Evolutionary conservation across 768 basidiomycete genomes (phyloP).

Genomic region (Gautieria morchelliformis): DNA sequence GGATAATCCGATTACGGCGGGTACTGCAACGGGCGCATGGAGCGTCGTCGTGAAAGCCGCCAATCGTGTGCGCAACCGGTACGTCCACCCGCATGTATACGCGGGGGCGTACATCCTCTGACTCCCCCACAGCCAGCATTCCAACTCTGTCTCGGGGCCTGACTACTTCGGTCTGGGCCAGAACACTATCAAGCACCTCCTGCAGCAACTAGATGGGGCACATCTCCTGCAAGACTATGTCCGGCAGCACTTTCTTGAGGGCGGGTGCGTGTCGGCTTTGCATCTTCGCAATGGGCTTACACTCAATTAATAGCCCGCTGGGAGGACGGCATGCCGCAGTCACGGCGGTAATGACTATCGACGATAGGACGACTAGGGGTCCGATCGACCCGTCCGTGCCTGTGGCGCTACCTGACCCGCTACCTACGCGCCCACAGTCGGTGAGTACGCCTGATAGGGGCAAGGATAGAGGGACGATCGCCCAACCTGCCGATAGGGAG

Average conservation of each 20-base stretch:
- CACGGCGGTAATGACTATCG: constrained; percentile 61
- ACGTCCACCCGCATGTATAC: not conserved
- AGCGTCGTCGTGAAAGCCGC: constrained; percentile 75
- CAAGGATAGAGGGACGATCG: not conserved
- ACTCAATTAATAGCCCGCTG: constrained; percentile 45
- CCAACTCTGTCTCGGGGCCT: constrained; percentile 80
- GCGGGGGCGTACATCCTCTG: not conserved
- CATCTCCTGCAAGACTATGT: constrained; percentile 70
- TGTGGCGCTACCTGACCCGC: not conserved
- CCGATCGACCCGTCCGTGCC: constrained; percentile 11
- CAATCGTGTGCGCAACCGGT: constrained; percentile 65
- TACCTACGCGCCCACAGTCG: not conserved
- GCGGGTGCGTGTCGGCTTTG: constrained; percentile 43
- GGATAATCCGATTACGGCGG: constrained; percentile 65
- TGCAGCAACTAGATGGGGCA: constrained; percentile 75
- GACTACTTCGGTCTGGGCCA: constrained; percentile 84
- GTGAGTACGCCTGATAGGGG: not conserved
- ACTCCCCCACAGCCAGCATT: constrained; percentile 42
- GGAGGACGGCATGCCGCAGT: constrained; percentile 79
- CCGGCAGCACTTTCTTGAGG: constrained; percentile 80
- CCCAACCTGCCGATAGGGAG: constrained; percentile 13
- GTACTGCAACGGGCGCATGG: constrained; percentile 87
- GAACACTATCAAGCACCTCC: constrained; percentile 82
- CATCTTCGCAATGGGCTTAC: not conserved
- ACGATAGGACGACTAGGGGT: constrained; percentile 40